A percentile compares a stretch with the other conserved stretches of the same genome.
These are phyloP conservation scores for Chlorella sp. DNA, from an alignment of 139 green algal genomes.

Conservation along the genomic window DNA sequence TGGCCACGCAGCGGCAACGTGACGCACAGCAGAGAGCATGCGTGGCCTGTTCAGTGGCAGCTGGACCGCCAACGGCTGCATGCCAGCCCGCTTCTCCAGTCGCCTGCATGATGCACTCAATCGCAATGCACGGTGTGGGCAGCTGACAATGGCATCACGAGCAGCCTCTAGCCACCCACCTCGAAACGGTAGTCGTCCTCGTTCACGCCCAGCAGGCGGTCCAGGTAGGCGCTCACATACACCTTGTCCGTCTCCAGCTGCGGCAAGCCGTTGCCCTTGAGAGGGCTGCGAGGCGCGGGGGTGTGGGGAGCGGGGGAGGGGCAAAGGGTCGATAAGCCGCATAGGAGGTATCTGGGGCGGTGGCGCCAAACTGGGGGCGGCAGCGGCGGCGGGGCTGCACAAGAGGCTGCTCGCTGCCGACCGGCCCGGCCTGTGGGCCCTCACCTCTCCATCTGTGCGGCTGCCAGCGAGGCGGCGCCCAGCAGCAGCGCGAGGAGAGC, in stretches of 20 bases:
- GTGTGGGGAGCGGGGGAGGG: too few relatives aligned
- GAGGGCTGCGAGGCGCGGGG: background rate
- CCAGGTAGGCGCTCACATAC: conserved; percentile 17
- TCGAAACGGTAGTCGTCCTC: conserved; percentile 22
- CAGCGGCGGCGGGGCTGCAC: background rate
- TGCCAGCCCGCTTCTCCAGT: too few relatives aligned
- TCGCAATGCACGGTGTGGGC: too few relatives aligned
- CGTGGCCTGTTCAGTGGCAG: too few relatives aligned
- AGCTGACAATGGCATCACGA: too few relatives aligned
- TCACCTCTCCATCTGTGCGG: conserved; percentile 17
- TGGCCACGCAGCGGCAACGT: background rate
- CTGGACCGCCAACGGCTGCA: too few relatives aligned
- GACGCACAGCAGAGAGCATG: too few relatives aligned
- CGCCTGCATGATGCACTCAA: too few relatives aligned
- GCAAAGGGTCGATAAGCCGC: too few relatives aligned
- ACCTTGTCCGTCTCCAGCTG: background rate
- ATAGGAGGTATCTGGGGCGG: background rate
- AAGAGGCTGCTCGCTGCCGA: background rate
- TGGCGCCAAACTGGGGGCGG: background rate
- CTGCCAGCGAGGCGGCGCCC: background rate
- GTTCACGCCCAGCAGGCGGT: conserved; percentile 20
- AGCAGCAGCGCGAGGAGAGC: background rate
- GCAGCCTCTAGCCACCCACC: too few relatives aligned
- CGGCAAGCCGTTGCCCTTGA: background rate
- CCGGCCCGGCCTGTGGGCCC: background rate